Evolutionary conservation across 306 rosid species (phyloP), one percentile per base, ranked within the genome.

Genomic region (Corylus heterophylla): DNA sequence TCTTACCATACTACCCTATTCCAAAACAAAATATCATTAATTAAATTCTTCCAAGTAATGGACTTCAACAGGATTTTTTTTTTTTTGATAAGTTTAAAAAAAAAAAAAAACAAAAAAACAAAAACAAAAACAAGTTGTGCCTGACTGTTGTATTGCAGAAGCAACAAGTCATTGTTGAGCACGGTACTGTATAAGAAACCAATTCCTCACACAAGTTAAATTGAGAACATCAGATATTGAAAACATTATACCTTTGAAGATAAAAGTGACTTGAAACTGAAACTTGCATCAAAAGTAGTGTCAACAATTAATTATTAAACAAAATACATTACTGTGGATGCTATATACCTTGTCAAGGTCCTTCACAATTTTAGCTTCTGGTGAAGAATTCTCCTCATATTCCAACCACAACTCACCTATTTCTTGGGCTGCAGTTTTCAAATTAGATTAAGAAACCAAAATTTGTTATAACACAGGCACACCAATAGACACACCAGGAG

Each of bases 321-420:
- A 59, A 74, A 45, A 74, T 51, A 80, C 17, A 79, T 42, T 47
- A 52, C 29, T 45, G 13, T 50, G 52, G 47, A 48, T 12, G 44
- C 25, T 69, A 67, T 73, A 54, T 82, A 92, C 97, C 88, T 95
- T 95, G 64, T 95, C 98, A 71, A 95, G 89, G 86, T 94, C 97
- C 89, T 94, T 91, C 50, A 94, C 97, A 80, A 92, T 82, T 91
- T 94, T 86, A 76, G 98, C 97, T 90, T 92, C 97, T 54, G 84
- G 88, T 11, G 98, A 88, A 76, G 91, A 87, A 80, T 89, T 91
- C 61, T 83, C 80, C 84, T 92, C 98, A 74, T 94, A 94, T 49
- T 94, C 98, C 87, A 73, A 74, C 98, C 98, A 94, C 78, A 94
- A 73, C 47, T 91, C 93, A 78, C 88, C 84, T 63, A 94, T 74